Percentiles rank a stretch among this genome's conserved stretches.
Conservation (phyloP, 768 basidiomycete genomes). For the Leccinum broughii region DNA sequence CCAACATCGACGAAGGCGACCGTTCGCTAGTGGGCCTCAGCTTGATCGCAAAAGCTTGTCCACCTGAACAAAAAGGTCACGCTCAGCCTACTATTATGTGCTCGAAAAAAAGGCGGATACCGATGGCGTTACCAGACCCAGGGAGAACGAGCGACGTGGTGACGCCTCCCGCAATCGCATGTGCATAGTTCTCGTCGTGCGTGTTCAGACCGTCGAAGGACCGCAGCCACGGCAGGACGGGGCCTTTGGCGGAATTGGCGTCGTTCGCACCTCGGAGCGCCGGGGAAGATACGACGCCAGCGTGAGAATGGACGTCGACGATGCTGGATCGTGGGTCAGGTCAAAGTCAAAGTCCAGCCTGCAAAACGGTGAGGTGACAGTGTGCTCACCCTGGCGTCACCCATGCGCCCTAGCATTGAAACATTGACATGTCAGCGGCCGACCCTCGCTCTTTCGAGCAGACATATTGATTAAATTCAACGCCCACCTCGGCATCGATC, state of each 20-base stretch:
- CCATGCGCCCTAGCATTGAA: constrained; percentile 53
- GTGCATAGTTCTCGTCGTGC: constrained; percentile 61
- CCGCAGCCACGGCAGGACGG: constrained; percentile 59
- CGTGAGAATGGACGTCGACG: constrained; percentile 60
- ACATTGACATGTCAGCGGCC: background rate
- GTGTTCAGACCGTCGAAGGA: constrained; percentile 75
- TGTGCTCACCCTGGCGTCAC: constrained; percentile 48
- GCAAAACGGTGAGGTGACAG: background rate
- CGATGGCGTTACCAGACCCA: constrained; percentile 63
- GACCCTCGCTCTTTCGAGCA: background rate
- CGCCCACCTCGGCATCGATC: constrained; percentile 44
- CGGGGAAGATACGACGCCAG: constrained; percentile 45
- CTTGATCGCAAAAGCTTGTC: constrained; percentile 80
- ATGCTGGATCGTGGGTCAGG: constrained; percentile 31
- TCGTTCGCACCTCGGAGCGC: constrained; percentile 47
- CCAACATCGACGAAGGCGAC: constrained; percentile 64
- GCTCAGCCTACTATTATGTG: background rate
- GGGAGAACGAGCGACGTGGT: constrained; percentile 78
- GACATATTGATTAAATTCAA: background rate
- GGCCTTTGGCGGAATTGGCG: constrained; percentile 48
- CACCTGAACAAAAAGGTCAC: constrained; percentile 42
- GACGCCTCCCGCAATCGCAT: constrained; percentile 66
- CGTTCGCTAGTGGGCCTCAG: constrained; percentile 66
- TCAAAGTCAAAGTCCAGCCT: background rate
- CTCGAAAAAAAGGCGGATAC: constrained; percentile 30